Percentiles rank a stretch among this genome's conserved stretches.
phyloP scores from a whole-genome alignment of 2,329 filamentous ascomycete species.

The Pestalotiopsis sp. region DNA sequence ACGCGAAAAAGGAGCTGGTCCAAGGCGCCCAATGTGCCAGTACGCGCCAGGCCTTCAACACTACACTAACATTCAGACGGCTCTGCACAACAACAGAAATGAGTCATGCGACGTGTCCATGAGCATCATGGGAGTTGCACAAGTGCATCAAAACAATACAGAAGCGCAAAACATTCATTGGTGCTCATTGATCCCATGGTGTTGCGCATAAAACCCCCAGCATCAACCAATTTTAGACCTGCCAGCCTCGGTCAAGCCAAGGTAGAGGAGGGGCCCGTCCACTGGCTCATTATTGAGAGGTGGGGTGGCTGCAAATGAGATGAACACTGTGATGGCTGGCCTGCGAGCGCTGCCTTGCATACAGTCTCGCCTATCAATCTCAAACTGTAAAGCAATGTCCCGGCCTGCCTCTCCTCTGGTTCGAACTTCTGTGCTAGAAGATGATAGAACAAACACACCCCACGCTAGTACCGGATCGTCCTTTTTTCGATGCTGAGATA shows the following conservation, averaged over 20 bases:
- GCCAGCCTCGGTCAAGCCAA: constrained; percentile 16
- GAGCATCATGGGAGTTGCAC: background rate
- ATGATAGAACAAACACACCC: background rate
- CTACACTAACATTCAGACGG: background rate
- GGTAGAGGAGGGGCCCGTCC: constrained; percentile 15
- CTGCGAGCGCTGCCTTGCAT: background rate
- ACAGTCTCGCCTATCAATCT: background rate
- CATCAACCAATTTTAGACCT: constrained; percentile 26
- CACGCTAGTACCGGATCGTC: background rate
- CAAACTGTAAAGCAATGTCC: background rate
- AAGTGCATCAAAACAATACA: background rate
- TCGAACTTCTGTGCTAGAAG: background rate
- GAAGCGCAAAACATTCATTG: background rate
- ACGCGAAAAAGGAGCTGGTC: background rate
- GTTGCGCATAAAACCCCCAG: constrained; percentile 23
- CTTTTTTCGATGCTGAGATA: background rate
- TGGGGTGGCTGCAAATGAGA: background rate
- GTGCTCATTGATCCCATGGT: constrained; percentile 2
- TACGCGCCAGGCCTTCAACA: background rate
- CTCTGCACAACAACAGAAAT: background rate
- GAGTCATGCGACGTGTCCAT: background rate
- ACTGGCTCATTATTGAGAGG: constrained; percentile 3
- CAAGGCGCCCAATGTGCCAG: background rate
- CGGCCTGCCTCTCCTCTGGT: background rate
- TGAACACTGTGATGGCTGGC: background rate